Conservation (phyloP, 345 rosid genomes). For the Moricandia moricandioides region DNA sequence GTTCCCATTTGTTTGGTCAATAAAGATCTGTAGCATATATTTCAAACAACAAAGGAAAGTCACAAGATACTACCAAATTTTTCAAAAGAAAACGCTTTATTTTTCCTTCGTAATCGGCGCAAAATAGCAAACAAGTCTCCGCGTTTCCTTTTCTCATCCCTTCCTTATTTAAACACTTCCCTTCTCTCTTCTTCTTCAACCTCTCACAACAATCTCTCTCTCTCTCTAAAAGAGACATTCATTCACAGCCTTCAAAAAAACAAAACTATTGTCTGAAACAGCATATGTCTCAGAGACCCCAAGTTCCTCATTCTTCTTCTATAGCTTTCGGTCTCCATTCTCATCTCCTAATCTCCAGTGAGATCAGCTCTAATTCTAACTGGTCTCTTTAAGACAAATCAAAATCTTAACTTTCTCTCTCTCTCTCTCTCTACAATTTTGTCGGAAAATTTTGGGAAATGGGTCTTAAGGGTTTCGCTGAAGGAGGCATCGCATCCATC, state of each 20-base stretch:
- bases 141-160: conserved; percentile 9
- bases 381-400: conserved; percentile 35
- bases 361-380: conserved; percentile 54
- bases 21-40: not conserved
- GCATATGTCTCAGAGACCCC: conserved; percentile 79
- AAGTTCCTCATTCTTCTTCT: conserved; percentile 68
- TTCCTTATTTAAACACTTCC: not conserved
- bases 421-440: not conserved
- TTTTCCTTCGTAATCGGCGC: conserved; percentile 3
- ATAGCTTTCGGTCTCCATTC: conserved; percentile 66
- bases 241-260: not conserved
- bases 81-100: conserved; percentile 2
- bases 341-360: conserved; percentile 70
- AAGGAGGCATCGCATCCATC: conserved; percentile 84
- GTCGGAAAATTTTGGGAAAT: conserved; percentile 32
- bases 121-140: conserved; percentile 33
- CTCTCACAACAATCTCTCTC: conserved; percentile 9
- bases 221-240: conserved; percentile 7
- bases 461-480: conserved; percentile 83
- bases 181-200: not conserved
- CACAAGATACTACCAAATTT: not conserved
- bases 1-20: not conserved
- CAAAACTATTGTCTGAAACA: not conserved
- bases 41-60: conserved; percentile 1
- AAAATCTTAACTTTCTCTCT: not conserved